Percentiles rank a stretch among this genome's conserved stretches.
Conservation (phyloP, 495 filamentous ascomycete species). For the Cetradonia linearis region DNA sequence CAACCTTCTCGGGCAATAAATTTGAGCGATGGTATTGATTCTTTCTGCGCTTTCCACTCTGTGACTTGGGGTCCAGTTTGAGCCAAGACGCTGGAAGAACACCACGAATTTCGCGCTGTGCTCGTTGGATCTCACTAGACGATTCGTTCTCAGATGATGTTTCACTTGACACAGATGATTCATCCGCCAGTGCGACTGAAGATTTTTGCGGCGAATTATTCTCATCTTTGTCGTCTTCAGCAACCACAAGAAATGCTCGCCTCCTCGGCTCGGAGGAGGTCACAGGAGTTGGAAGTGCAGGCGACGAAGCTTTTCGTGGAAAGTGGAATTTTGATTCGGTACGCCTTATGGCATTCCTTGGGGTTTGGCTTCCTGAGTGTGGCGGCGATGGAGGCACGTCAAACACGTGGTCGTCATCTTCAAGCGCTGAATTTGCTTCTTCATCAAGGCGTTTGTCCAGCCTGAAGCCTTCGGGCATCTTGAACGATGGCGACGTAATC, state of each 20-base stretch:
- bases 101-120: constrained; percentile 57
- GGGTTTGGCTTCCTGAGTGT: constrained; percentile 30
- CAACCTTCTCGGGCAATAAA: constrained; percentile 22
- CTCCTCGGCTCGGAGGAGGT: constrained; percentile 26
- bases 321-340: constrained; percentile 31
- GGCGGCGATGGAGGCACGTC: constrained; percentile 35
- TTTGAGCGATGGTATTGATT: neutral
- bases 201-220: neutral
- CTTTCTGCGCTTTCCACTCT: constrained; percentile 31
- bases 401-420: constrained; percentile 9
- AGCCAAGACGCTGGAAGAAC: constrained; percentile 90
- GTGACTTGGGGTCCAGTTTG: constrained; percentile 51
- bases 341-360: constrained; percentile 21
- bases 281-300: constrained; percentile 27
- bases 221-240: constrained; percentile 13
- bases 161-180: neutral
- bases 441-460: no score
- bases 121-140: constrained; percentile 26
- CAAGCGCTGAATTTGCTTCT: neutral
- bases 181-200: neutral
- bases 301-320: constrained; percentile 34
- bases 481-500: constrained; percentile 25
- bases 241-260: constrained; percentile 6
- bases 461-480: constrained; percentile 2
- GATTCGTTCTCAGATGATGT: constrained; percentile 9